A percentile compares a stretch with the other conserved stretches of the same genome.
Evolutionary conservation across 352 stramenopile species (phyloP).

Genomic region (Pythium sp.): DNA sequence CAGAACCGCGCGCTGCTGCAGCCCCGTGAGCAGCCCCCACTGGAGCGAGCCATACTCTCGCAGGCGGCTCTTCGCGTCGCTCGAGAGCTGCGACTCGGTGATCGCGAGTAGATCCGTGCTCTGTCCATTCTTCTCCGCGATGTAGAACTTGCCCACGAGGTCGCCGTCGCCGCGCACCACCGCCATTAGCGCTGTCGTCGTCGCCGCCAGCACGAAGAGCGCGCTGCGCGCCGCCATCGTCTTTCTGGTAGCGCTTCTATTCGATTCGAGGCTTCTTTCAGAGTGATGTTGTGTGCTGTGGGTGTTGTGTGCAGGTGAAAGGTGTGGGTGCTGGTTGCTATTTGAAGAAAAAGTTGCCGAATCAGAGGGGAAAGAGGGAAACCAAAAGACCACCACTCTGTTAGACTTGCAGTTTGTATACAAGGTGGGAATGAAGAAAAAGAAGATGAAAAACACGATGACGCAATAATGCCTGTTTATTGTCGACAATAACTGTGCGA

Average conservation of each 20-base stretch:
- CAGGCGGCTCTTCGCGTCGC: slow-evolving; percentile 26
- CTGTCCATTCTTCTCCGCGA: slow-evolving; percentile 27
- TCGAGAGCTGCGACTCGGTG: slow-evolving; percentile 34
- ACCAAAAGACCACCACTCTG: not conserved
- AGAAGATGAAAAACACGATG: not conserved
- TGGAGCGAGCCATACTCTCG: slow-evolving; percentile 4
- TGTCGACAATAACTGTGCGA: not conserved
- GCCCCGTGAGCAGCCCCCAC: slow-evolving; percentile 35
- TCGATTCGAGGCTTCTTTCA: slow-evolving; percentile 4
- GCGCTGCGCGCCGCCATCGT: slow-evolving; percentile 8
- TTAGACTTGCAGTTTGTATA: not conserved
- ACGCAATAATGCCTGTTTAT: not conserved
- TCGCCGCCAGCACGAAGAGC: slow-evolving; percentile 5
- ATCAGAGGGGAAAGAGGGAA: not conserved
- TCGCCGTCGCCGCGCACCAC: slow-evolving; percentile 23
- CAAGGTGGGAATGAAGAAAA: not conserved
- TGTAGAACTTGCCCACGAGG: slow-evolving; percentile 55
- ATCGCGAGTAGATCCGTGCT: slow-evolving; percentile 30
- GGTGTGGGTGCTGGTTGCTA: not conserved
- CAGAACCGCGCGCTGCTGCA: slow-evolving; percentile 68
- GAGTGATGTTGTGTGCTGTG: not conserved
- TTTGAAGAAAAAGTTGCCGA: not conserved
- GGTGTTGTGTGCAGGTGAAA: not conserved
- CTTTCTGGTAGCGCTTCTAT: not conserved
- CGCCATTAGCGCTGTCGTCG: not conserved